Evolutionary conservation across 2,329 filamentous ascomycete species (phyloP), one percentile per base, ranked within the genome.

Genomic region (Zasmidium citrigriseum): DNA sequence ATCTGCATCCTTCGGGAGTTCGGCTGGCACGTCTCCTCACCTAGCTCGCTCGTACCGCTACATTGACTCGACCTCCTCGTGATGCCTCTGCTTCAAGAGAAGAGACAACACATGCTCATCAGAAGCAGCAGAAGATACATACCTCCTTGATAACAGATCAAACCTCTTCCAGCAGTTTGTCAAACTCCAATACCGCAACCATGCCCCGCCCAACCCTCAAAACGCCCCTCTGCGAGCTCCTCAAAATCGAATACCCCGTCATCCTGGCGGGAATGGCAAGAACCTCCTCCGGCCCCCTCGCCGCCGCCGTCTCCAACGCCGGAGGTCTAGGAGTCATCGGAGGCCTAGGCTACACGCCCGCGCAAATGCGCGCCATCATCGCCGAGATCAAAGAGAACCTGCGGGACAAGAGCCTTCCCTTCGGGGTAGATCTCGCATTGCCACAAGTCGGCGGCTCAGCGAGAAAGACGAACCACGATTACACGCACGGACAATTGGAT

Each of bases 231-330:
- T 93, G 89, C 64, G 81, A 81, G 55, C 86, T 97, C 52, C 84
- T 97, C 53, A 85, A 86, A 22, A 96, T 97, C 76, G 81, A 88
- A 66, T 92, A 97, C 77, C 93, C 93, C 44, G 88, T 98, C 74
- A 80, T 97, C 66, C 89, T 97, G 20, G 93, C 93, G 29, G 93
- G 93, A 69, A 98, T 98, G 93, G 93, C 93, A 1, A 86, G 89
- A 62, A 90, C 90, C 10, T 93, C 90, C 0, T 88, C 89, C 59
- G 90, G 89, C 0, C 82, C 82, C 18, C 86, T 96, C 48, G 91
- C 91, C 7, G 91, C 91, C 2, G 91, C 91, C 4, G 91, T 96
- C 38, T 95, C 89, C 71, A 96, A 96, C 72, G 90, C 91, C 1
- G 92, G 92, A 62, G 92, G 91, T 0, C 85, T 96, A 10, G 85